phyloP scores from a whole-genome alignment of 2,329 filamentous ascomycete species.

The Cadophora gregata region DNA sequence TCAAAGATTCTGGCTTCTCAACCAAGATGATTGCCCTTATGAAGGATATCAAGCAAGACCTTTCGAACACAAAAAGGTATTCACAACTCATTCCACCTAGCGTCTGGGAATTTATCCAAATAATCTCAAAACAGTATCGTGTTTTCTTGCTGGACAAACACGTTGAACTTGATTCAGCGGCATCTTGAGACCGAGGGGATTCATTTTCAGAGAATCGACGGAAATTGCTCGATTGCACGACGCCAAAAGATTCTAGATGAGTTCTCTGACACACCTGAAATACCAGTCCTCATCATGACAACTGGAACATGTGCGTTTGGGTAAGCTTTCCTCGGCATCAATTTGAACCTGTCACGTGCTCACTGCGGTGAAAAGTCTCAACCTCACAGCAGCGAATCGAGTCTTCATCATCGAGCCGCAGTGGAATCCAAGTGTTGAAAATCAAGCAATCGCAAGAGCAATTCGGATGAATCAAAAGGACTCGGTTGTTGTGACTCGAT shows the following conservation, averaged over 20 bases:
- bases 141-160: slow-evolving; percentile 3
- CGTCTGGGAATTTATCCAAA: too few species aligned
- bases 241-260: slow-evolving; percentile 4
- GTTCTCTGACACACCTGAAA: slow-evolving; percentile 19
- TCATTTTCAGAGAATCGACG: not conserved
- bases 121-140: not conserved
- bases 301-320: slow-evolving; percentile 32
- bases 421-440: slow-evolving; percentile 44
- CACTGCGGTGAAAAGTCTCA: slow-evolving; percentile 32
- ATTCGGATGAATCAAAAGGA: slow-evolving; percentile 38
- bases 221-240: not conserved
- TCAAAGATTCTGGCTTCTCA: not conserved
- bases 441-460: slow-evolving; percentile 38
- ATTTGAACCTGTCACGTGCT: not conserved
- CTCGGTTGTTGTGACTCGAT: slow-evolving; percentile 38
- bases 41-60: not conserved
- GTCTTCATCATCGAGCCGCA: slow-evolving; percentile 43
- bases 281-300: slow-evolving; percentile 53
- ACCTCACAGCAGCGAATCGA: slow-evolving; percentile 37
- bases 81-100: not conserved
- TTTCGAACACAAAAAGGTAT: not conserved
- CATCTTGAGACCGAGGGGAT: not conserved
- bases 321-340: slow-evolving; percentile 12
- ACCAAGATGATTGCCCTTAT: not conserved
- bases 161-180: not conserved